Percentiles rank a stretch among this genome's conserved stretches.
These are phyloP conservation scores for Sanghuangporus baumii DNA, from an alignment of 1,284 basidiomycete species.

Conservation along the genomic window DNA sequence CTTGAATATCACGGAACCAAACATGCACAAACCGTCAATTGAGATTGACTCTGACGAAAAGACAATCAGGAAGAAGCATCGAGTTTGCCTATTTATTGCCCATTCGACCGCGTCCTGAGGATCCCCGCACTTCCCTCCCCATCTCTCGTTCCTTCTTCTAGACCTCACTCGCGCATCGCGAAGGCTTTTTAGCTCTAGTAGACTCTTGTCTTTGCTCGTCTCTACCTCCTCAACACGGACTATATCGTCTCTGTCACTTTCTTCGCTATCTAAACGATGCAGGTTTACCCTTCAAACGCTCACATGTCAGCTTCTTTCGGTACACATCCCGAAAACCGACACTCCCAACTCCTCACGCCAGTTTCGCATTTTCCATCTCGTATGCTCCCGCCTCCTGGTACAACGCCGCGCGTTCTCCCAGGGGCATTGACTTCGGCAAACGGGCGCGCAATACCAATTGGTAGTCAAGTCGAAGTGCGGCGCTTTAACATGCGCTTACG, in stretches of 20 bases:
- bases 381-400: conserved; percentile 18
- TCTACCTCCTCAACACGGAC: neutral
- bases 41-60: neutral
- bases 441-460: neutral
- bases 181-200: neutral
- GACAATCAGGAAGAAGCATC: conserved; percentile 5
- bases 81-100: conserved; percentile 8
- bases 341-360: conserved; percentile 17
- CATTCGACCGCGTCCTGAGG: neutral
- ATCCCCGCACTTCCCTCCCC: neutral
- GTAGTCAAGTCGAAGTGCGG: conserved; percentile 16
- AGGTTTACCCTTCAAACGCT: conserved; percentile 1
- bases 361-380: conserved; percentile 18
- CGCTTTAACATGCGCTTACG: conserved; percentile 14
- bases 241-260: neutral
- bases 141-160: neutral
- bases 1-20: conserved; percentile 1
- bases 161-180: neutral
- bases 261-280: neutral
- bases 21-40: neutral
- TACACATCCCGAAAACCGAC: conserved; percentile 12
- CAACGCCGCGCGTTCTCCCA: conserved; percentile 17
- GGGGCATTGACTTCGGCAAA: neutral
- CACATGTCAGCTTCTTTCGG: conserved; percentile 3
- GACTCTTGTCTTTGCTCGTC: neutral